Percentiles rank a stretch among this genome's conserved stretches.
phyloP scores from a whole-genome alignment of 192 early-diverging fungal species.

The Backusella macrospora region DNA sequence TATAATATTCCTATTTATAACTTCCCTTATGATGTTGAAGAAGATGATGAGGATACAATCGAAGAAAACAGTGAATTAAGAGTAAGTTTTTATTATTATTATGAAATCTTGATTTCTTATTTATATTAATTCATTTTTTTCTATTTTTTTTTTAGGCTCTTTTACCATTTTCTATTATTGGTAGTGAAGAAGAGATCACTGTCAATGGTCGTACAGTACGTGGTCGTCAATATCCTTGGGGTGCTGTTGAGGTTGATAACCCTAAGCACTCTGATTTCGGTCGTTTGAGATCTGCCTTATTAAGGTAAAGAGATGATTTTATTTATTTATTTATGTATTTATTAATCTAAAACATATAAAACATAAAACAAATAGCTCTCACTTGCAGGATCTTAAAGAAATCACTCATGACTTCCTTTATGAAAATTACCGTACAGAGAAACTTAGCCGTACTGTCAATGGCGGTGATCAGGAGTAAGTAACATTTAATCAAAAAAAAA shows the following conservation, averaged over 20 bases:
- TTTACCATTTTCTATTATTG: constrained; percentile 96
- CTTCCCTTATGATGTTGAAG: constrained; percentile 93
- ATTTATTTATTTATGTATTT: background rate
- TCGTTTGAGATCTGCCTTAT: constrained; percentile 85
- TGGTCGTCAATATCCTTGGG: constrained; percentile 95
- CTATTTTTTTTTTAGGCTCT: constrained; percentile 44
- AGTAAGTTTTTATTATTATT: background rate
- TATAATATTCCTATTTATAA: constrained; percentile 97
- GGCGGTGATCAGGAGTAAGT: constrained; percentile 49
- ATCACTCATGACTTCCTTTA: constrained; percentile 96
- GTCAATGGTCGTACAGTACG: constrained; percentile 89
- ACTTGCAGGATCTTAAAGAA: constrained; percentile 97
- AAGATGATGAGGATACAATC: constrained; percentile 97
- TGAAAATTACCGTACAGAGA: constrained; percentile 92
- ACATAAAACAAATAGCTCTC: constrained; percentile 65
- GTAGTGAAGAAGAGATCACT: constrained; percentile 86
- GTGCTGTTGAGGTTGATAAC: constrained; percentile 97
- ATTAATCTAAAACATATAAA: background rate
- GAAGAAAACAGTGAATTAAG: constrained; percentile 98
- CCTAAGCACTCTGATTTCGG: constrained; percentile 97
- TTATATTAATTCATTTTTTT: background rate
- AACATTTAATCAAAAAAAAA: background rate
- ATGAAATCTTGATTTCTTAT: background rate
- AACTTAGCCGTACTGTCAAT: constrained; percentile 65
- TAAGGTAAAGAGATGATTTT: constrained; percentile 66